A percentile compares a stretch with the other conserved stretches of the same genome.
These are phyloP conservation scores for Apophysomyces elegans DNA, from an alignment of 371 early-diverging fungal genomes.

Conservation along the genomic window DNA sequence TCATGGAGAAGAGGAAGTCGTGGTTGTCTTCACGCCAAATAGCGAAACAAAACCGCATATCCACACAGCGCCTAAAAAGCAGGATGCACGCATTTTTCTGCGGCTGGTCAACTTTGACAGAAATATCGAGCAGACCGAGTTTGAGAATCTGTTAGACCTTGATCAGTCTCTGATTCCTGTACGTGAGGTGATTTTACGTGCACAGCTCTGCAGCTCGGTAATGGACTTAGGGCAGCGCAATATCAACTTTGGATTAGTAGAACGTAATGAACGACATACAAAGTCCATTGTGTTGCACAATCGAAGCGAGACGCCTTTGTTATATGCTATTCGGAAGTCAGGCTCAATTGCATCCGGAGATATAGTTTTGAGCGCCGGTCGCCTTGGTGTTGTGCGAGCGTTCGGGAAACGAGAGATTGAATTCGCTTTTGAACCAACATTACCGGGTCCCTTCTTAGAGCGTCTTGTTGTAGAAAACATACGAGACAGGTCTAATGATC, in stretches of 20 bases:
- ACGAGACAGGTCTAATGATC: slow-evolving; percentile 84
- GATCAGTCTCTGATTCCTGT: slow-evolving; percentile 80
- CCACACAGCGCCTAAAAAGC: slow-evolving; percentile 80
- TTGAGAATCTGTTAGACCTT: slow-evolving; percentile 67
- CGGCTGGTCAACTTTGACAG: slow-evolving; percentile 81
- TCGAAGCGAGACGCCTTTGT: slow-evolving; percentile 85
- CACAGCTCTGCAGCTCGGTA: slow-evolving; percentile 80
- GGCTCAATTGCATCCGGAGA: slow-evolving; percentile 96
- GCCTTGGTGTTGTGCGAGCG: slow-evolving; percentile 89
- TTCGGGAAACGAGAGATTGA: slow-evolving; percentile 92
- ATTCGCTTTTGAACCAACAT: slow-evolving; percentile 90
- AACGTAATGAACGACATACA: slow-evolving; percentile 84
- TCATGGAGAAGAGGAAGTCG: slow-evolving; percentile 67
- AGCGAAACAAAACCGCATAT: slow-evolving; percentile 58
- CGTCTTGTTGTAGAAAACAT: slow-evolving; percentile 90
- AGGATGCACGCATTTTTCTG: slow-evolving; percentile 80
- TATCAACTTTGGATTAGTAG: slow-evolving; percentile 94
- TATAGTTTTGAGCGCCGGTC: slow-evolving; percentile 74
- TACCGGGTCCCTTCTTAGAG: slow-evolving; percentile 89
- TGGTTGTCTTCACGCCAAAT: slow-evolving; percentile 80
- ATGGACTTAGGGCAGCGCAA: slow-evolving; percentile 96
- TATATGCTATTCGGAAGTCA: slow-evolving; percentile 94
- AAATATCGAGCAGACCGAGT: slow-evolving; percentile 71
- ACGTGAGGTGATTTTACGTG: slow-evolving; percentile 90
- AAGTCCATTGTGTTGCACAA: slow-evolving; percentile 93